phyloP scores from a whole-genome alignment of 2,329 filamentous ascomycete genomes.

The Apiospora kogelbergensis region DNA sequence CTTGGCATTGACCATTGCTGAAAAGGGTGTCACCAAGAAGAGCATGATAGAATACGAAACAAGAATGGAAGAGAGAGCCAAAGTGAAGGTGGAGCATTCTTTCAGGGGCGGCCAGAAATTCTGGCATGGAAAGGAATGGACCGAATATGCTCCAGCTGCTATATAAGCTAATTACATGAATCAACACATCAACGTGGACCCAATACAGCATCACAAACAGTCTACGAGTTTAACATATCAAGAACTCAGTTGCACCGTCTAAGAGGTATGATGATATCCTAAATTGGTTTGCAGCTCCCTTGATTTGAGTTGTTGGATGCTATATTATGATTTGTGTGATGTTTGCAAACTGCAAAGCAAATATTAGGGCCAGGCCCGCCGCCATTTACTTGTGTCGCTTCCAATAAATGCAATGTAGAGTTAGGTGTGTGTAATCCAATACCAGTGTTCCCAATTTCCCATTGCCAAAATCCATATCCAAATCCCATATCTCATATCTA shows the following conservation, averaged over 20 bases:
- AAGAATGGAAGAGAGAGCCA: slow-evolving; percentile 26
- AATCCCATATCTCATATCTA: not conserved
- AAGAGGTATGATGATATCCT: not conserved
- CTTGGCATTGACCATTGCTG: slow-evolving; percentile 23
- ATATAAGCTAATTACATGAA: not conserved
- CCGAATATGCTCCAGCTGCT: slow-evolving; percentile 18
- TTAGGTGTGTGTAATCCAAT: not conserved
- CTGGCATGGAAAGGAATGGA: slow-evolving; percentile 28
- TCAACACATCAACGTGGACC: no score
- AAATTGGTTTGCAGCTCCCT: not conserved
- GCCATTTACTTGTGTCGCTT: not conserved
- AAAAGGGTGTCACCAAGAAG: slow-evolving; percentile 19
- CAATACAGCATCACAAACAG: no score
- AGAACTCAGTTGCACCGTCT: no score
- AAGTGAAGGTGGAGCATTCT: slow-evolving; percentile 30
- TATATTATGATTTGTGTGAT: not conserved
- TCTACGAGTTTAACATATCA: no score
- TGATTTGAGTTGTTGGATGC: not conserved
- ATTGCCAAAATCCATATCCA: not conserved
- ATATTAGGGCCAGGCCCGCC: not conserved
- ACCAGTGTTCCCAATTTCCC: not conserved
- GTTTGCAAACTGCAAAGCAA: not conserved
- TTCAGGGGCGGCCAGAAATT: slow-evolving; percentile 29
- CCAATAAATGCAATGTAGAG: not conserved
- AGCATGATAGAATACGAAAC: slow-evolving; percentile 22